phyloP scores from a whole-genome alignment of 2,329 filamentous ascomycete genomes.

The Beauveria australis region DNA sequence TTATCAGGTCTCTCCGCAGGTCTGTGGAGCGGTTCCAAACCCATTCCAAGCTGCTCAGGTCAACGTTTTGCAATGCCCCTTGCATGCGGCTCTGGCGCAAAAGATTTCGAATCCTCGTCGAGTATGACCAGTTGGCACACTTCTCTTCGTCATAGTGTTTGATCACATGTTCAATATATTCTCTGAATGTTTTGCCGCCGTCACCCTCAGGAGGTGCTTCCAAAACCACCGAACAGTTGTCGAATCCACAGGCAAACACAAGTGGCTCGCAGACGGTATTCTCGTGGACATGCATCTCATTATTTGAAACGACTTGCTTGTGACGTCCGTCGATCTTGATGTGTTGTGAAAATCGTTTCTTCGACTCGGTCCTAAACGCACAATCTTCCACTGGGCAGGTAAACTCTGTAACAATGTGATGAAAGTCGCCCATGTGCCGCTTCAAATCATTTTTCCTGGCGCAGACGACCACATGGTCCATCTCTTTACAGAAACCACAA shows the following conservation, averaged over 20 bases:
- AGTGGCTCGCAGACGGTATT: conserved; percentile 35
- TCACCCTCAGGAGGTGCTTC: conserved; percentile 34
- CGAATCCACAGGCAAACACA: conserved; percentile 41
- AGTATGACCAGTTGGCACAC: conserved; percentile 36
- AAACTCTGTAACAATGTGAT: conserved; percentile 39
- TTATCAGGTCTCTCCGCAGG: conserved; percentile 36
- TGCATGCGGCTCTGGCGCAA: conserved; percentile 25
- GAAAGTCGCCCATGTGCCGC: conserved; percentile 40
- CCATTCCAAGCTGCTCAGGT: conserved; percentile 24
- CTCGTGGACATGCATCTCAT: conserved; percentile 21
- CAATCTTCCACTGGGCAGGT: conserved; percentile 36
- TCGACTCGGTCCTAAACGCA: conserved; percentile 34
- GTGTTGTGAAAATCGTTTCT: conserved; percentile 39
- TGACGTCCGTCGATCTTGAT: conserved; percentile 27
- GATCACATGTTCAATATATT: conserved; percentile 38
- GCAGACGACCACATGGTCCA: conserved; percentile 33
- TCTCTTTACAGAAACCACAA: conserved; percentile 34
- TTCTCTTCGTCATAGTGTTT: conserved; percentile 38
- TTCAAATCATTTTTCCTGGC: conserved; percentile 41
- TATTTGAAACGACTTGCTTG: not conserved
- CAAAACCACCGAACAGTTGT: conserved; percentile 35
- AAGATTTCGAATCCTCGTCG: conserved; percentile 36
- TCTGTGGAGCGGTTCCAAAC: conserved; percentile 33
- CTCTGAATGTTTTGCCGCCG: conserved; percentile 30
- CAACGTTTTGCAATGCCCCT: not conserved